These are phyloP conservation scores for Naegleria fowleri DNA, from an alignment of 208 protist genomes.

Conservation along the genomic window DNA sequence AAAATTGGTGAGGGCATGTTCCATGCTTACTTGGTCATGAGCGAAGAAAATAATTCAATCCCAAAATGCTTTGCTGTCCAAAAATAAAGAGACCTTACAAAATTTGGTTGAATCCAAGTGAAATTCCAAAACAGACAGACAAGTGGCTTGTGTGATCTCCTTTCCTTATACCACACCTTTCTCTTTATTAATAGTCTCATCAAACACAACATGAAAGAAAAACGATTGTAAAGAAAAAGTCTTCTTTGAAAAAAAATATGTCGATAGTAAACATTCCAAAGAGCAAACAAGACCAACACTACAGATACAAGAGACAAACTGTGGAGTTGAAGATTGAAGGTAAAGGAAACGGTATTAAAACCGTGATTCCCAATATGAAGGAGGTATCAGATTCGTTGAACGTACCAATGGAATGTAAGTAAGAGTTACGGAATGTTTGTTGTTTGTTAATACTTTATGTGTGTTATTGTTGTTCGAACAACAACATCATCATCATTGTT, in stretches of 20 bases:
- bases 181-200: too few species aligned
- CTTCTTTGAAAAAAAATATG: not conserved
- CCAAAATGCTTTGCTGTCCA: too few species aligned
- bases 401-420: conserved; percentile 37
- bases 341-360: conserved; percentile 52
- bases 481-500: not conserved
- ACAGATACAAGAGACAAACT: conserved; percentile 47
- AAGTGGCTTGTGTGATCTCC: too few species aligned
- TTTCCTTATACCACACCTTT: too few species aligned
- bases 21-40: too few species aligned
- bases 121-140: too few species aligned
- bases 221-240: too few species aligned
- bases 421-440: not conserved
- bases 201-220: too few species aligned
- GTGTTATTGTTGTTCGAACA: not conserved
- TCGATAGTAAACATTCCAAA: not conserved
- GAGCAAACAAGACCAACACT: not conserved
- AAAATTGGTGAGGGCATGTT: too few species aligned
- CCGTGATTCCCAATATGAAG: conserved; percentile 44
- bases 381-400: conserved; percentile 35
- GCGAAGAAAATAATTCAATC: too few species aligned
- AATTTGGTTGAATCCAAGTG: too few species aligned
- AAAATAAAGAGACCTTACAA: too few species aligned
- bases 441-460: not conserved
- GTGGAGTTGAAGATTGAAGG: conserved; percentile 38